phyloP scores from a whole-genome alignment of 164 flowering plant species.

The Buxus sempervirens region DNA sequence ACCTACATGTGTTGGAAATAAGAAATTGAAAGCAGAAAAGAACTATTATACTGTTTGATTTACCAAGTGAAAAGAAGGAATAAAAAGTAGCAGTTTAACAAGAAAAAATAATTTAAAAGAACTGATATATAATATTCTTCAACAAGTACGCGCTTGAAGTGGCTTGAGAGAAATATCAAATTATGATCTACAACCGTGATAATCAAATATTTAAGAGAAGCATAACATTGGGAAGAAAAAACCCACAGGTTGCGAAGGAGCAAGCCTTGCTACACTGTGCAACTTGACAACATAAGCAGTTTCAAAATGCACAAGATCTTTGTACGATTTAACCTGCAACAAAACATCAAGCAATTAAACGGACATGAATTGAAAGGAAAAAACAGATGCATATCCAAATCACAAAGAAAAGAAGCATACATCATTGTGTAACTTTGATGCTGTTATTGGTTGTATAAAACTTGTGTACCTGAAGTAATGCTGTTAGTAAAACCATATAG shows the following conservation, averaged over 20 bases:
- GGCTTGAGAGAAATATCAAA: too few relatives aligned
- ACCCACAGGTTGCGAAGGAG: constrained; percentile 85
- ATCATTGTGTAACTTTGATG: constrained; percentile 85
- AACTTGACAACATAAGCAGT: constrained; percentile 98
- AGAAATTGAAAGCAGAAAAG: background rate
- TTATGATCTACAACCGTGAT: too few relatives aligned
- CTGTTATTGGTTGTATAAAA: constrained; percentile 88
- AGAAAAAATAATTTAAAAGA: too few relatives aligned
- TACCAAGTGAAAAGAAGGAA: background rate
- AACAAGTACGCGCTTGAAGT: too few relatives aligned
- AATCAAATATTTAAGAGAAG: too few relatives aligned
- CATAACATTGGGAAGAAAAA: background rate
- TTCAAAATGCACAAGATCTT: constrained; percentile 88
- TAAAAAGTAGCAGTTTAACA: background rate
- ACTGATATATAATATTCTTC: too few relatives aligned
- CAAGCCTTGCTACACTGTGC: constrained; percentile 83
- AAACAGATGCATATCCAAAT: background rate
- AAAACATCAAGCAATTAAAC: constrained; percentile 11
- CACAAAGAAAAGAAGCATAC: constrained; percentile 33
- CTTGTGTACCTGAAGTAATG: constrained; percentile 79
- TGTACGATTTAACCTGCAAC: constrained; percentile 81
- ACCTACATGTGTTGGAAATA: constrained; percentile 41
- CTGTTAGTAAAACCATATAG: background rate
- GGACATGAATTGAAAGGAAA: background rate
- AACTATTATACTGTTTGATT: too few relatives aligned